phyloP scores from a whole-genome alignment of 805 yeast genomes.

The Candida awuae region DNA sequence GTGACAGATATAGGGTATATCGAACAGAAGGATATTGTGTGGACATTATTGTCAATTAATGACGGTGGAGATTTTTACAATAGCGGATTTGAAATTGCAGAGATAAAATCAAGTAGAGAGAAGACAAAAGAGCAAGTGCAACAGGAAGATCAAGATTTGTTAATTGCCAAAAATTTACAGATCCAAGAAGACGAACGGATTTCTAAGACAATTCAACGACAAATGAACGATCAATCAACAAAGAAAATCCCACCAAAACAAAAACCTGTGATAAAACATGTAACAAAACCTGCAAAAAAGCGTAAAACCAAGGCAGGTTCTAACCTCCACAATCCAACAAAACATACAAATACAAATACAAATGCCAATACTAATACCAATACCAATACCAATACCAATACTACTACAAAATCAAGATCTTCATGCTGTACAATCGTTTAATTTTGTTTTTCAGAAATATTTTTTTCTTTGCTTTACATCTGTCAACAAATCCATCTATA shows the following conservation, averaged over 20 bases:
- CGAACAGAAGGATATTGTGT: conserved; percentile 46
- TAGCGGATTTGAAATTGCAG: conserved; percentile 5
- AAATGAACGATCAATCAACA: neutral
- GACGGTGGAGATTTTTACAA: conserved; percentile 55
- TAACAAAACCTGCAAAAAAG: too few relatives aligned
- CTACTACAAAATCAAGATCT: neutral
- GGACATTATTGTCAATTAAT: conserved; percentile 75
- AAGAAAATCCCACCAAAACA: neutral
- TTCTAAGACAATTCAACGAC: conserved; percentile 23
- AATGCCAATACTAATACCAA: neutral
- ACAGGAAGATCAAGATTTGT: conserved; percentile 16
- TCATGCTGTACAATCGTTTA: conserved; percentile 1
- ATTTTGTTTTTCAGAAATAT: too few relatives aligned
- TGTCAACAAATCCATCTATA: too few relatives aligned
- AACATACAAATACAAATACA: neutral
- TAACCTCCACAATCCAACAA: too few relatives aligned
- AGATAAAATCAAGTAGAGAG: neutral
- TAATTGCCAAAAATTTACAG: conserved; percentile 27
- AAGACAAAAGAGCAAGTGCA: neutral
- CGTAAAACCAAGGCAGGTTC: too few relatives aligned
- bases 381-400: neutral
- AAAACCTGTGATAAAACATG: too few relatives aligned
- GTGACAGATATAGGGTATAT: conserved; percentile 68
- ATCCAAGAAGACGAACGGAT: conserved; percentile 26
- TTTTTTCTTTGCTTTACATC: too few relatives aligned